Percentiles rank a stretch among this genome's conserved stretches.
These are phyloP conservation scores for Primulina eburnea DNA, from an alignment of 257 asterid genomes.

Conservation along the genomic window DNA sequence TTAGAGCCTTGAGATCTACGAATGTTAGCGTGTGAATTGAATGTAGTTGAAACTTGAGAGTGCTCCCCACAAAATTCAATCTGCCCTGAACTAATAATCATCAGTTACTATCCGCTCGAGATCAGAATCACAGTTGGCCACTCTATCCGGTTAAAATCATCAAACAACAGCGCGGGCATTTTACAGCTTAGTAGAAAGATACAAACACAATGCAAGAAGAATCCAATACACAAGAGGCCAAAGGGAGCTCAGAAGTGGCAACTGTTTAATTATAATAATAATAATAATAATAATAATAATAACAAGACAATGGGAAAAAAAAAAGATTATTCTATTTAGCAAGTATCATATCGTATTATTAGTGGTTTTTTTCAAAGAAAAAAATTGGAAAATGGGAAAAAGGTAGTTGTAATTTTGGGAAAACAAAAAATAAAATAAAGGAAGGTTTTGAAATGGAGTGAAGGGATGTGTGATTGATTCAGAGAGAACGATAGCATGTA, in stretches of 20 bases:
- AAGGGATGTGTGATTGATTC: conserved; percentile 59
- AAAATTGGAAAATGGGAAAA: conserved; percentile 21
- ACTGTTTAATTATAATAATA: conserved; percentile 5
- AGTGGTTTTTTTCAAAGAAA: too few relatives aligned
- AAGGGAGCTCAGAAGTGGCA: conserved; percentile 54
- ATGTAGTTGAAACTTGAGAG: conserved; percentile 27
- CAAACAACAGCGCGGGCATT: conserved; percentile 28
- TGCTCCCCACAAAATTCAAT: conserved; percentile 49
- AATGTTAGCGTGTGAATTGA: conserved; percentile 41
- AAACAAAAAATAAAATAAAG: conserved; percentile 21
- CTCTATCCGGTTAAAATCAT: conserved; percentile 21
- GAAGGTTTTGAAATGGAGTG: conserved; percentile 45
- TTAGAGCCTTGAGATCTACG: conserved; percentile 67
- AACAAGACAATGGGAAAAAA: too few relatives aligned
- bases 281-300: too few relatives aligned
- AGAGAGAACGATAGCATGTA: conserved; percentile 41
- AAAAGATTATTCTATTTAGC: too few relatives aligned
- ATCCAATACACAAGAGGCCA: conserved; percentile 36
- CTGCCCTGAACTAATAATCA: conserved; percentile 7
- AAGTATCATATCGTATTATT: too few relatives aligned
- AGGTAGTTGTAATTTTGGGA: conserved; percentile 33
- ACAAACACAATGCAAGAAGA: conserved; percentile 46
- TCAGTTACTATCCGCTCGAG: conserved; percentile 27
- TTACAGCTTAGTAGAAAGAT: conserved; percentile 36
- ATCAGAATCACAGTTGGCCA: conserved; percentile 26